Base-by-base conservation (phyloP, 1,284 basidiomycete species). In the Puccinia sorghi region DNA sequence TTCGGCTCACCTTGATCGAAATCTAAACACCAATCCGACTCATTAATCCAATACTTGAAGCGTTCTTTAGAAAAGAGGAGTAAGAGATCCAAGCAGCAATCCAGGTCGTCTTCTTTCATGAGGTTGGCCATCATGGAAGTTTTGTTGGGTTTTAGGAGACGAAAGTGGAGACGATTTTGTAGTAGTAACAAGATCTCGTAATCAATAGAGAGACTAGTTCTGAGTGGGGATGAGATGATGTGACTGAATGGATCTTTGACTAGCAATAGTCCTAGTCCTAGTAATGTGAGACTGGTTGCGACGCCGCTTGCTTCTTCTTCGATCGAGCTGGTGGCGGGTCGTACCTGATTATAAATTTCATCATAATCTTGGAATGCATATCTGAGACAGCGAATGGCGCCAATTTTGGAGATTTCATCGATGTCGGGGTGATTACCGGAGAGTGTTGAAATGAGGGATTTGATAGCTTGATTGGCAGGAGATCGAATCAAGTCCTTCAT, bases 401-500 rank as follows among this genome's bases (percentile, higher is more conserved):
- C 77, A 27, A 79, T 72, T 27, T 39, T 70, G 22, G 76, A 52
- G 48, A 13, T 22, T 52, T 50, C 50, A 63, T 73, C 77, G 41
- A 79, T 72, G 4, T 43, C 56, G 15, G 73, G 41, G 32, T 56
- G 3, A 25, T 75, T 32, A 13, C 25, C 37, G 22, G 43, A 41
- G 27, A 64, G 54, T 15, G 32, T 70, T 2, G 57, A 54, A 8
- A 79, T 20, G 2, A 79, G 50, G 11, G 70, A 79, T 25, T 71
- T 79, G 48, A 72, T 72, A 48, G 77, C 77, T 72, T 79, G 77
- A 56, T 79, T 79, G 25, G 77, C 57, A 15, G 77, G 77, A 39
- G 77, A 79, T 12, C 77, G 43, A 43, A 79, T 79, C 57, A 79
- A 59, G 70, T 79, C 43, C 69, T 72, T 79, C 69, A 79, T 79